phyloP scores from a whole-genome alignment of 306 rosid species.

The Heteromeles arbutifolia region DNA sequence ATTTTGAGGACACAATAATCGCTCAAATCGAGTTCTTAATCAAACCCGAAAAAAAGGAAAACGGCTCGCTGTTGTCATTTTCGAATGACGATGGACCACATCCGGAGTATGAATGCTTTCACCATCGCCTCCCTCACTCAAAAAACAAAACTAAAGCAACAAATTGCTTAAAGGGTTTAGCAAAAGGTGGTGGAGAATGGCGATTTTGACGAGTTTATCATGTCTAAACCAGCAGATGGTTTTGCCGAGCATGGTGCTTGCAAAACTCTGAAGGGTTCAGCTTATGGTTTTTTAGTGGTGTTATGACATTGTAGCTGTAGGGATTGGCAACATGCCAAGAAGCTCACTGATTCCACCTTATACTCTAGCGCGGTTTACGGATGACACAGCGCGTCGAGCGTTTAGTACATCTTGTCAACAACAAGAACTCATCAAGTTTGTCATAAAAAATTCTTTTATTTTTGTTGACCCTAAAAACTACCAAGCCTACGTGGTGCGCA shows the following conservation, averaged over 20 bases:
- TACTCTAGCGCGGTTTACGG: neutral
- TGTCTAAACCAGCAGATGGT: neutral
- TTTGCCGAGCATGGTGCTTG: neutral
- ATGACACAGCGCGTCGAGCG: neutral
- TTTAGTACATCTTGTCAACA: too few relatives aligned
- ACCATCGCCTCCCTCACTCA: too few relatives aligned
- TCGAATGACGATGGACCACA: neutral
- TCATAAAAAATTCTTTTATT: too few relatives aligned
- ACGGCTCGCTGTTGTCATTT: neutral
- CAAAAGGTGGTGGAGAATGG: neutral
- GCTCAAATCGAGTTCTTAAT: neutral
- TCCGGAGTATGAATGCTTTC: too few relatives aligned
- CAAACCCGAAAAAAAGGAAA: neutral
- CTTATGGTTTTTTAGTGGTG: neutral
- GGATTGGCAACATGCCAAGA: neutral
- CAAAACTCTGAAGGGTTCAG: neutral
- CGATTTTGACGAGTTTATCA: neutral
- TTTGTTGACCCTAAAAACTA: too few relatives aligned
- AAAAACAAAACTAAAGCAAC: too few relatives aligned
- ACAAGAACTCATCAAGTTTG: too few relatives aligned
- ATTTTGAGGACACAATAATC: neutral
- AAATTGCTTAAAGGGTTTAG: too few relatives aligned
- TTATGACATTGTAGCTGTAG: neutral
- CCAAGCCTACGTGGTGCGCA: too few relatives aligned
- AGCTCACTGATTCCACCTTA: conserved; percentile 3